Evolutionary conservation across 352 stramenopile genomes (phyloP), one percentile per base, ranked within the genome.

Genomic region (Blastocystis sp.): DNA sequence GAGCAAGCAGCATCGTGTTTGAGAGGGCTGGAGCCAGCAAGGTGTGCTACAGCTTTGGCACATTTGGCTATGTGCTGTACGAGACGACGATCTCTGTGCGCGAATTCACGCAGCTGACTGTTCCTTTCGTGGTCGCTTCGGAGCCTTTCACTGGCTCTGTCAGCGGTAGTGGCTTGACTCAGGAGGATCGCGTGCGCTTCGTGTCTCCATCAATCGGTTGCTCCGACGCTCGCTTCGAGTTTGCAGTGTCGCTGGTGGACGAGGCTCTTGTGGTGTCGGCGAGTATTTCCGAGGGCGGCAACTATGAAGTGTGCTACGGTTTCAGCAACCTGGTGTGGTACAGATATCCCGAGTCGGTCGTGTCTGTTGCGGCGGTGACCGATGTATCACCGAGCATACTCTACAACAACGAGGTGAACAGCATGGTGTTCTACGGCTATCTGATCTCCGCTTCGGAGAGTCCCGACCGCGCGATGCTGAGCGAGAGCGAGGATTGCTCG

Each of bases 31-130:
- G 73, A 29, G 29, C 29, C 18, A 84, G 73, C 56, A 84, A 84
- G 73, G 9, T 84, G 73, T 84, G 73, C 56, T 84, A 84, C 50
- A 84, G 50, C 73, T 84, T 84, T 55, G 73, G 73, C 18, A 11
- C 13, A 3, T 84, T 53, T 43, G 73, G 73, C 34, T 84, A 53
- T 53, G 54, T 68, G 8, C 39, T 84, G 50, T 55, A 53, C 66
- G n/a, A 77, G 23, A 64, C 37, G 0, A 13, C 29, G 8, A n/a
- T 84, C 20, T 18, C 29, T 34, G 73, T 66, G 54, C 34, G 29
- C 20, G 53, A 56, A 20, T 66, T 84, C 47, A 23, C 13, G 7
- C 9, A 20, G 15, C 11, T 84, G 73, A 5, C 2, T 2, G 15
- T 18, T 2, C 9, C 53, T 11, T 84, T 84, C 73, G 37, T 66